Conservation (phyloP, 2,329 filamentous ascomycete species). For the Lizonia empirigonia region DNA sequence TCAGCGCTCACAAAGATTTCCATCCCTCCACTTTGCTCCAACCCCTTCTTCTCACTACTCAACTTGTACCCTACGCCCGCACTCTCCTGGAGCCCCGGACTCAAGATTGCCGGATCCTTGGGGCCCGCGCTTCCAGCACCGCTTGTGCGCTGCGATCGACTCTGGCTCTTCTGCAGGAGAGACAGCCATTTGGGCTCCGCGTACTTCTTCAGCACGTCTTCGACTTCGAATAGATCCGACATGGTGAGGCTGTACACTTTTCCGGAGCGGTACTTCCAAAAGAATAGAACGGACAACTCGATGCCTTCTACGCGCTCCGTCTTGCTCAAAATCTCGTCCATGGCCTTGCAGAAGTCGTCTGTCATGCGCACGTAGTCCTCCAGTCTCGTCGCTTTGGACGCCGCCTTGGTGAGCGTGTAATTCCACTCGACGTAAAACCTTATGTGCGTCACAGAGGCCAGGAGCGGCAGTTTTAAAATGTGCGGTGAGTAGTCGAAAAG, state of each 20-base stretch:
- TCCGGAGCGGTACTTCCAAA: slow-evolving; percentile 42
- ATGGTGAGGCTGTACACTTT: slow-evolving; percentile 44
- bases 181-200: slow-evolving; percentile 41
- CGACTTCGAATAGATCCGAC: slow-evolving; percentile 44
- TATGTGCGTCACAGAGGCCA: slow-evolving; percentile 37
- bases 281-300: slow-evolving; percentile 43
- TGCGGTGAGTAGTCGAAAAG: slow-evolving; percentile 45
- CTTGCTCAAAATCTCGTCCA: slow-evolving; percentile 37
- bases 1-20: slow-evolving; percentile 44
- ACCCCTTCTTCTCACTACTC: slow-evolving; percentile 39
- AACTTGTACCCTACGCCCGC: slow-evolving; percentile 46
- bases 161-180: slow-evolving; percentile 19
- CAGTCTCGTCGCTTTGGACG: slow-evolving; percentile 20
- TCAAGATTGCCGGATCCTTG: slow-evolving; percentile 18
- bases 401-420: slow-evolving; percentile 35
- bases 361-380: slow-evolving; percentile 42
- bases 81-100: slow-evolving; percentile 18
- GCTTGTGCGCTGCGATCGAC: not conserved
- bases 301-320: slow-evolving; percentile 37
- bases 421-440: slow-evolving; percentile 47
- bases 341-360: slow-evolving; percentile 36
- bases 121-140: not conserved
- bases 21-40: slow-evolving; percentile 45
- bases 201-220: slow-evolving; percentile 43
- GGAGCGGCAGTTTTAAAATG: slow-evolving; percentile 38